Evolutionary conservation across 352 stramenopile species (phyloP).

Genomic region (Phytopythium delawarense): DNA sequence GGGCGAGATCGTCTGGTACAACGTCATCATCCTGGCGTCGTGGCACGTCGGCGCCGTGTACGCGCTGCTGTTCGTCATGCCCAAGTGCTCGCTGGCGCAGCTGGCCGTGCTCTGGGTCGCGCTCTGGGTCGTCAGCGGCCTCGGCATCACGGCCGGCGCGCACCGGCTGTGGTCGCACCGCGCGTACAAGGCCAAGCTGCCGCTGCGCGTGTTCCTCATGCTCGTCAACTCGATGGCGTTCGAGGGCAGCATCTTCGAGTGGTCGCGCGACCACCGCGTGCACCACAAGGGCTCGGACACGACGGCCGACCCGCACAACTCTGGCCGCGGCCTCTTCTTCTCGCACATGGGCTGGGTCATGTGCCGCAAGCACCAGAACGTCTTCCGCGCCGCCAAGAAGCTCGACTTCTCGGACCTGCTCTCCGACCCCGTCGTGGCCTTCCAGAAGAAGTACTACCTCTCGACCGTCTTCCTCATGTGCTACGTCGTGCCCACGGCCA

Average conservation of each 20-base stretch:
- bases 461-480: slow-evolving; percentile 93
- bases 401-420: slow-evolving; percentile 95
- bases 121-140: slow-evolving; percentile 77
- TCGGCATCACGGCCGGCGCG: slow-evolving; percentile 97
- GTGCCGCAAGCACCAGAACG: slow-evolving; percentile 96
- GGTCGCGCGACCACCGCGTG: slow-evolving; percentile 98
- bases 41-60: slow-evolving; percentile 82
- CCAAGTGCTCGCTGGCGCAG: slow-evolving; percentile 34
- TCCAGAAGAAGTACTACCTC: slow-evolving; percentile 95
- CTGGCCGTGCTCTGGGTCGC: slow-evolving; percentile 56
- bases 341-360: slow-evolving; percentile 99
- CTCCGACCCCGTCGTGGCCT: slow-evolving; percentile 92
- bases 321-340: slow-evolving; percentile 97
- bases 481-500: slow-evolving; percentile 92
- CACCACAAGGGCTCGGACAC: slow-evolving; percentile 99
- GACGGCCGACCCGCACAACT: slow-evolving; percentile 94
- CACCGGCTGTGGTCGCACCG: slow-evolving; percentile 97
- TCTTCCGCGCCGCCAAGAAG: slow-evolving; percentile 82
- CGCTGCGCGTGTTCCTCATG: slow-evolving; percentile 94
- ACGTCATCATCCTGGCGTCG: slow-evolving; percentile 51
- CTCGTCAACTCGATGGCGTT: slow-evolving; percentile 97
- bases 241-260: slow-evolving; percentile 97
- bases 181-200: slow-evolving; percentile 92
- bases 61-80: slow-evolving; percentile 58
- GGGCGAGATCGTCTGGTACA: slow-evolving; percentile 86